Conservation (phyloP, 192 early-diverging fungal species). For the Backusella luteola region DNA sequence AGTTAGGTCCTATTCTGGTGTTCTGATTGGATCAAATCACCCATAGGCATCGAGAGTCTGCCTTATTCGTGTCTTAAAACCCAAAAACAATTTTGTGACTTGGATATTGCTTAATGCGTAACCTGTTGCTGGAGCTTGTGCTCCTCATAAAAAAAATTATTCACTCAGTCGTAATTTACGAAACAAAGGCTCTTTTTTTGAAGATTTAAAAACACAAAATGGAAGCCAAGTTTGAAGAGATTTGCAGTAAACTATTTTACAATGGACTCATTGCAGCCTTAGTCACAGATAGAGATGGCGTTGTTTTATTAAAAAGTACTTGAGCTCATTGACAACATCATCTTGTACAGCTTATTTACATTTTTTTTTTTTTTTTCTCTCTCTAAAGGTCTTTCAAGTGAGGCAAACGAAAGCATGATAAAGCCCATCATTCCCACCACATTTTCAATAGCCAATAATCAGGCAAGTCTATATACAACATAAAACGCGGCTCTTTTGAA, state of each 20-base stretch:
- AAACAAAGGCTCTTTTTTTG: background rate
- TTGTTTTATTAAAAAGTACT: conserved; percentile 56
- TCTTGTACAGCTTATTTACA: background rate
- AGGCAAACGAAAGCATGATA: conserved; percentile 39
- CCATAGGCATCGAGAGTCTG: too few relatives aligned
- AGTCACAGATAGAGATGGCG: conserved; percentile 62
- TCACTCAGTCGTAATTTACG: too few relatives aligned
- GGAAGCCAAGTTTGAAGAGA: conserved; percentile 5
- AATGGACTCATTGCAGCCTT: conserved; percentile 53
- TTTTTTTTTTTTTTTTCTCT: background rate
- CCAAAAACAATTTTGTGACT: too few relatives aligned
- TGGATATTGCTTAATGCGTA: too few relatives aligned
- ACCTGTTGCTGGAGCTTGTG: too few relatives aligned
- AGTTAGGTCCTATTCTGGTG: too few relatives aligned
- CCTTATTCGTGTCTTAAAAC: too few relatives aligned
- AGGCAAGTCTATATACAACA: conserved; percentile 37
- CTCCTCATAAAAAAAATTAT: too few relatives aligned
- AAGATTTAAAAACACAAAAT: background rate
- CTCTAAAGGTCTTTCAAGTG: conserved; percentile 21
- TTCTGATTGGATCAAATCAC: too few relatives aligned
- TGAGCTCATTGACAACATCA: background rate
- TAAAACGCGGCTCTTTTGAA: background rate
- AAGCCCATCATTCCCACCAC: conserved; percentile 58
- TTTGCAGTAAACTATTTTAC: conserved; percentile 27
- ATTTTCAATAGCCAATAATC: conserved; percentile 59